Conservation (phyloP, 192 early-diverging fungal species). For the Backusella westeae region DNA sequence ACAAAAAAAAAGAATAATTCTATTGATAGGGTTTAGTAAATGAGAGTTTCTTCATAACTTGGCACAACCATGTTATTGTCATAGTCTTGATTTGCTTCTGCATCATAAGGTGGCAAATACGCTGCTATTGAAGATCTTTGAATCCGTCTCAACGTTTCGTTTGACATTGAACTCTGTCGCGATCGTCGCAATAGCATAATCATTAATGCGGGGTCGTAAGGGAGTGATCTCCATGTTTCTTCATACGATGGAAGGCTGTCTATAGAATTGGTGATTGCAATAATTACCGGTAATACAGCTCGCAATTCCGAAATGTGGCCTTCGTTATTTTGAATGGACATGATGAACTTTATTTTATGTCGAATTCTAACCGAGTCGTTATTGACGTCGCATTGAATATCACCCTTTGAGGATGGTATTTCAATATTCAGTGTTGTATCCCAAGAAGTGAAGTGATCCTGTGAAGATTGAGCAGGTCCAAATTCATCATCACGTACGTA, state of each 20-base stretch:
- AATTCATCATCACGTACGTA: neutral
- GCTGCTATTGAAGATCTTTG: neutral
- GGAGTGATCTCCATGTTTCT: constrained; percentile 23
- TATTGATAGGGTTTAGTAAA: neutral
- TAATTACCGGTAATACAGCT: constrained; percentile 31
- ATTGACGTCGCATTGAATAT: constrained; percentile 28
- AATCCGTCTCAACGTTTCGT: neutral
- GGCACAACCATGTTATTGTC: neutral
- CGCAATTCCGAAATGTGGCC: constrained; percentile 30
- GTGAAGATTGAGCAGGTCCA: neutral
- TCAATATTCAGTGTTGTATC: neutral
- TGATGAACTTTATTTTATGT: constrained; percentile 37
- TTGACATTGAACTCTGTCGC: neutral
- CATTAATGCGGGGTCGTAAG: constrained; percentile 26
- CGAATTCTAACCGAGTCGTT: constrained; percentile 29
- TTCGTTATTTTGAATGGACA: constrained; percentile 24
- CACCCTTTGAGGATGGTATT: constrained; percentile 7
- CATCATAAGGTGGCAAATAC: neutral
- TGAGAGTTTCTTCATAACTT: neutral
- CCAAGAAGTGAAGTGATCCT: constrained; percentile 6
- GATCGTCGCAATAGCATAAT: constrained; percentile 1
- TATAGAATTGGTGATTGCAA: constrained; percentile 4
- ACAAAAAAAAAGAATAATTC: neutral
- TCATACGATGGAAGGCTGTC: constrained; percentile 31
- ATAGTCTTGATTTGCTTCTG: neutral